These are phyloP conservation scores for Neofusicoccum laricinum DNA, from an alignment of 2,329 filamentous ascomycete species.

Conservation along the genomic window DNA sequence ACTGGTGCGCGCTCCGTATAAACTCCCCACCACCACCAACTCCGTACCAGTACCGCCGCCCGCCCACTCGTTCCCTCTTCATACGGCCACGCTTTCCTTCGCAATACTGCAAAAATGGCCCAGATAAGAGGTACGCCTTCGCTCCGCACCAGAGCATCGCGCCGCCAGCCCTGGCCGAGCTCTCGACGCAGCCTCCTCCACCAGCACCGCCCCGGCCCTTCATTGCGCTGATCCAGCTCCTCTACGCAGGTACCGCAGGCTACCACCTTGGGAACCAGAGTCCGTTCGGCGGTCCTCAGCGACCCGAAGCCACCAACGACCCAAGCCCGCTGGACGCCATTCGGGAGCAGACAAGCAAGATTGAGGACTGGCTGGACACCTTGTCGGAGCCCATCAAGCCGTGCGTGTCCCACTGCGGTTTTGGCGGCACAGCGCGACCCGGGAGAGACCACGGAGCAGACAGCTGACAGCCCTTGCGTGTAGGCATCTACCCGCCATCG, in stretches of 20 bases:
- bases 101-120: constrained; percentile 13
- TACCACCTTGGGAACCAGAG: constrained; percentile 79
- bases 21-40: background rate
- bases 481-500: constrained; percentile 91
- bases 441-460: background rate
- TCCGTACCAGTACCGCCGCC: constrained; percentile 6
- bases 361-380: constrained; percentile 88
- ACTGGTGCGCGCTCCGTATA: background rate
- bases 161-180: constrained; percentile 8
- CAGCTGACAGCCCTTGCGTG: constrained; percentile 23
- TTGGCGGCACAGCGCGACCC: background rate
- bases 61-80: background rate
- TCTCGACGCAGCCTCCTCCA: background rate
- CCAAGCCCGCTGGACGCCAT: constrained; percentile 82
- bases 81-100: constrained; percentile 17
- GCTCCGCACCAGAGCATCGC: background rate
- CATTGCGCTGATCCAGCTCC: background rate
- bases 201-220: too few relatives aligned
- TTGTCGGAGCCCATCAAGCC: constrained; percentile 90
- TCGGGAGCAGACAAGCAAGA: constrained; percentile 94
- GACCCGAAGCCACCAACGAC: constrained; percentile 61
- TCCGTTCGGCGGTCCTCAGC: constrained; percentile 63
- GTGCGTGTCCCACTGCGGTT: constrained; percentile 54
- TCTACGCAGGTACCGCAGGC: constrained; percentile 57
- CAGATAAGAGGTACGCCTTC: constrained; percentile 7